Evolutionary conservation across 768 basidiomycete species (phyloP), one percentile per base, ranked within the genome.

Genomic region (Cubamyces sp.): DNA sequence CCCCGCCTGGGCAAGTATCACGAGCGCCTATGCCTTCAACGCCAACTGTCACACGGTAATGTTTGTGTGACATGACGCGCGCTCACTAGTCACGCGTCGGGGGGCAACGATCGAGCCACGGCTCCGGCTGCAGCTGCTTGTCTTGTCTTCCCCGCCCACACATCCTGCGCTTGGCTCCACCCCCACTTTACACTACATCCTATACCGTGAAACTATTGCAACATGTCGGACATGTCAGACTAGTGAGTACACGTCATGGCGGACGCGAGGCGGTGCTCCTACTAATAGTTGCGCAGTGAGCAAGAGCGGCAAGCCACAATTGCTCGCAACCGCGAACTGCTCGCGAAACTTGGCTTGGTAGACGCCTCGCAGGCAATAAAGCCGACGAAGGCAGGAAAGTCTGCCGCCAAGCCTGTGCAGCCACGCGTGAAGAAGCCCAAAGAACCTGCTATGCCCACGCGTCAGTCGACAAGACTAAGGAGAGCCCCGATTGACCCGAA

Each of bases 231-330:
- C 41, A 25, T 43, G 9, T 64, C 60, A 41, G 67, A 68, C 40
- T 68, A 68, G 67, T 68, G 26, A 57, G 65, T 64, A 11, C n/a
- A 5, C 40, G 14, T 9, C 18, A n/a, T 18, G 11, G 23, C 7
- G 1, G 11, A 42, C 15, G 3, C n/a, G n/a, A 49, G 26, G 0
- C 2, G 7, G 43, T 40, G 26, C 14, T 49, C 23, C 50, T 23
- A 53, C 48, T 43, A 11, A 55, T 4, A 25, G 30, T 43, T 40
- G 65, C 25, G 14, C 43, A 85, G 84, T 45, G 92, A 92, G 75
- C 76, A 82, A 21, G 88, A 92, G 66, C 86, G 92, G 19, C 86
- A 90, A 71, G 87, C 85, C 9, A 94, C 92, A 68, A 92, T 94
- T 47, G 91, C 89, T 14, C 83, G 89, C 53, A 94, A 94, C 71